phyloP scores from a whole-genome alignment of 371 early-diverging fungal species.

The Zancudomyces culisetae region DNA sequence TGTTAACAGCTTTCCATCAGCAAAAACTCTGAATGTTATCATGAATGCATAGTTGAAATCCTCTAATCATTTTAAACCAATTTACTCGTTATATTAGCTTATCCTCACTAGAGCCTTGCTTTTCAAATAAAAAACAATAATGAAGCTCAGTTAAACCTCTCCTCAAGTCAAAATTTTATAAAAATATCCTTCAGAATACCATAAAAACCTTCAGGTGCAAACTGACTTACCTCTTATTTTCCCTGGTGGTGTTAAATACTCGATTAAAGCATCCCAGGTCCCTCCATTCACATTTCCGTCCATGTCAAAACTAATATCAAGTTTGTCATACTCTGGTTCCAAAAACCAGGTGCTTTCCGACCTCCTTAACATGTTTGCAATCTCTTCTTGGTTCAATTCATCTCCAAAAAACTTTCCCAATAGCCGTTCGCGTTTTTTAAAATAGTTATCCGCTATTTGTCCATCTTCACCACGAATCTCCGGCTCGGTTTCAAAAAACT shows the following conservation, averaged over 20 bases:
- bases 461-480: background rate
- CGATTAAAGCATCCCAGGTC: slow-evolving; percentile 57
- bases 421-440: slow-evolving; percentile 2
- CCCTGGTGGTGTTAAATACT: slow-evolving; percentile 68
- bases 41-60: slow-evolving; percentile 56
- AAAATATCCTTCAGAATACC: background rate
- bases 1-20: slow-evolving; percentile 47
- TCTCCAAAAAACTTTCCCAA: slow-evolving; percentile 5
- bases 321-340: slow-evolving; percentile 4
- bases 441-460: background rate
- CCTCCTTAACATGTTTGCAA: background rate
- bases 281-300: slow-evolving; percentile 82
- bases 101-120: too few relatives aligned
- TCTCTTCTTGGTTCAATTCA: slow-evolving; percentile 1
- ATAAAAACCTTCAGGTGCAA: background rate
- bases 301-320: slow-evolving; percentile 58
- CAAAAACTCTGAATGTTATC: slow-evolving; percentile 72
- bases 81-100: too few relatives aligned
- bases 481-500: too few relatives aligned
- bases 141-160: too few relatives aligned
- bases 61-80: too few relatives aligned
- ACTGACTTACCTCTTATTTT: background rate
- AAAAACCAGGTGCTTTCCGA: slow-evolving; percentile 3
- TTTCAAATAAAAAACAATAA: too few relatives aligned
- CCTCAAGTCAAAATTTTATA: background rate